Evolutionary conservation across 306 rosid species (phyloP).

Genomic region (Acacia confusa): DNA sequence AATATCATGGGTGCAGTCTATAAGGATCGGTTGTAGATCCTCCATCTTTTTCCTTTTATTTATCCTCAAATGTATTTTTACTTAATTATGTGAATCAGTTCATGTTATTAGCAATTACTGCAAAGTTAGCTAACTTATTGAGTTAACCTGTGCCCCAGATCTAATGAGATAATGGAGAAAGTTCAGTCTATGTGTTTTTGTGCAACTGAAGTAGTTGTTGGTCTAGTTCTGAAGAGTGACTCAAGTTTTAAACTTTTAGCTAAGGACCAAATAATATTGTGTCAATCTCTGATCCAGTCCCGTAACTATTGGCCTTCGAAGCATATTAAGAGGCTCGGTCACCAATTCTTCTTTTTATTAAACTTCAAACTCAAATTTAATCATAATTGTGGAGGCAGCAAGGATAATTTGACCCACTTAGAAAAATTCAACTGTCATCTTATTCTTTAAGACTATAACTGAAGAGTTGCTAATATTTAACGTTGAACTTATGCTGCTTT

Average conservation of each 20-base stretch:
- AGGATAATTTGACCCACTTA: constrained; percentile 20
- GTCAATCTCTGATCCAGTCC: constrained; percentile 16
- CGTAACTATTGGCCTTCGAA: neutral
- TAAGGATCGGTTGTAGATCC: constrained; percentile 21
- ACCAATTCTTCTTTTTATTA: constrained; percentile 5
- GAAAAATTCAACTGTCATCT: neutral
- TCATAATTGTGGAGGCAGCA: constrained; percentile 16
- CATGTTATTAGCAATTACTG: neutral
- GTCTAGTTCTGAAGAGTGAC: constrained; percentile 14
- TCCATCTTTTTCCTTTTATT: constrained; percentile 14
- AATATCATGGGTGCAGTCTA: constrained; percentile 18
- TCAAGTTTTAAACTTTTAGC: constrained; percentile 16
- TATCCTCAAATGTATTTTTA: neutral
- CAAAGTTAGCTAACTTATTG: constrained; percentile 13
- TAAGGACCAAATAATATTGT: constrained; percentile 1
- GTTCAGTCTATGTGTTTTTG: constrained; percentile 12
- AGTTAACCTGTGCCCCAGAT: constrained; percentile 10
- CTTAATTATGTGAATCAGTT: constrained; percentile 10
- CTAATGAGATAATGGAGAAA: constrained; percentile 8
- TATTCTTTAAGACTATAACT: constrained; percentile 5
- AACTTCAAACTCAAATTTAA: neutral
- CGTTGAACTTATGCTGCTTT: constrained; percentile 14
- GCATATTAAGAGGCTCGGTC: neutral
- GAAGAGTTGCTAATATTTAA: neutral
- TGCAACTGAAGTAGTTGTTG: constrained; percentile 7